Percentiles rank a stretch among this genome's conserved stretches.
These are phyloP conservation scores for Botrytis cinerea DNA, from an alignment of 2,329 filamentous ascomycete species.

Conservation along the genomic window DNA sequence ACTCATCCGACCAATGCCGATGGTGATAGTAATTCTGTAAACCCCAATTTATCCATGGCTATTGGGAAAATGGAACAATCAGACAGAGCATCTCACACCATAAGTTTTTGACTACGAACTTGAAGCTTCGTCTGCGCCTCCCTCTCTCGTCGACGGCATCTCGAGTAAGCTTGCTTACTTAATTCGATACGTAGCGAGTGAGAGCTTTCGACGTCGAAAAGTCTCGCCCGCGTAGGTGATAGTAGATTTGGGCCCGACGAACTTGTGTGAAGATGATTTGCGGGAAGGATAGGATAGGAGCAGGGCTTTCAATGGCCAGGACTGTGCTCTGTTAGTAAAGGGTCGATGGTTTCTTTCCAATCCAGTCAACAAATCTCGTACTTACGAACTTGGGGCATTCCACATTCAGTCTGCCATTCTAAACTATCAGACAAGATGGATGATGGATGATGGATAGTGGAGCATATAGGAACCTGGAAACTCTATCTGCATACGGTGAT, in stretches of 20 bases:
- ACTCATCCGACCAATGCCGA: background rate
- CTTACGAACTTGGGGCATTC: background rate
- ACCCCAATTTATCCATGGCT: background rate
- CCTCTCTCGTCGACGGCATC: too few relatives aligned
- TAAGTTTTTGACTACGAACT: background rate
- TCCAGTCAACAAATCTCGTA: background rate
- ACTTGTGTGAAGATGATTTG: background rate
- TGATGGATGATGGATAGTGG: background rate
- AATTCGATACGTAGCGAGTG: background rate
- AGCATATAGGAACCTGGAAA: background rate
- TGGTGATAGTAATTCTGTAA: background rate
- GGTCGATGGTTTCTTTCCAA: background rate
- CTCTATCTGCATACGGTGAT: background rate
- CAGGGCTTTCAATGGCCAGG: background rate
- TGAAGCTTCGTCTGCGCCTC: background rate
- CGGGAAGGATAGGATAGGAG: background rate
- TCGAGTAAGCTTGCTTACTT: background rate
- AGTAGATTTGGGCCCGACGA: background rate
- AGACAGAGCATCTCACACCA: background rate
- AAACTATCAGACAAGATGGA: background rate
- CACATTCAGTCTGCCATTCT: background rate
- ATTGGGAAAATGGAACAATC: background rate
- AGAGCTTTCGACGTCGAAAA: background rate
- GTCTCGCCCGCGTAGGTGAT: too few relatives aligned
- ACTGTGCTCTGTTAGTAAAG: too few relatives aligned